A percentile compares a stretch with the other conserved stretches of the same genome.
These are phyloP conservation scores for Strobilomyces echinocephalus DNA, from an alignment of 768 basidiomycete species.

Conservation along the genomic window DNA sequence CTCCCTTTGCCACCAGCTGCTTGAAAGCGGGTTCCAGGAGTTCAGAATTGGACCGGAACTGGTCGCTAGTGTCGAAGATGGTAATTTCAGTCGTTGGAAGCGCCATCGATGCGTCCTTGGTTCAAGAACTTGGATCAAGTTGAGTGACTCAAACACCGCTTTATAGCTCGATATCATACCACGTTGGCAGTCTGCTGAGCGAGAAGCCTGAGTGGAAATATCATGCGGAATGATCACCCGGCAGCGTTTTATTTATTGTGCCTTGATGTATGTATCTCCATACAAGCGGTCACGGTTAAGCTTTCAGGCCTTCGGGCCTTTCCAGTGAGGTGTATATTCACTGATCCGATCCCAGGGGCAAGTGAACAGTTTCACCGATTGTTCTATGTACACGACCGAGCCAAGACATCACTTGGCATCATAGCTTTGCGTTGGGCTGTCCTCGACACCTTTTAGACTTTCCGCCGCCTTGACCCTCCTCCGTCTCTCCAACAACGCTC, in stretches of 20 bases:
- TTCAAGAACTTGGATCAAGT: background rate
- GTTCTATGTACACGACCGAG: no score
- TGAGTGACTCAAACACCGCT: background rate
- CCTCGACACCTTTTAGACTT: slow-evolving; percentile 1
- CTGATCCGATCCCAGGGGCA: no score
- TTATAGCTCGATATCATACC: background rate
- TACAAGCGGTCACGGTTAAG: no score
- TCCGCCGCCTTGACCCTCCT: slow-evolving; percentile 16
- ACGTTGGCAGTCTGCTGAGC: no score
- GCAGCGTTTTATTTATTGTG: no score
- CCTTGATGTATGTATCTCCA: no score
- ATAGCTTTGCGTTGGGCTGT: background rate
- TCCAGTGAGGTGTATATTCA: no score
- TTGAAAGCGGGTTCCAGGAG: background rate
- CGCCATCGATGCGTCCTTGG: background rate
- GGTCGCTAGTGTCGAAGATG: slow-evolving; percentile 4
- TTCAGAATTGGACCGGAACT: background rate
- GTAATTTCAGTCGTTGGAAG: slow-evolving; percentile 5
- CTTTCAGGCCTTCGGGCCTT: no score
- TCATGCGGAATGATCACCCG: no score
- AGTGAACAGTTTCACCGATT: no score
- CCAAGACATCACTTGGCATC: no score
- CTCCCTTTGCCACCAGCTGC: background rate
- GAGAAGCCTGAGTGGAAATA: no score
- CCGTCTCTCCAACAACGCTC: slow-evolving; percentile 26